Percentiles rank a stretch among this genome's conserved stretches.
phyloP scores from a whole-genome alignment of 352 stramenopile genomes.

The Phytophthora meadii region DNA sequence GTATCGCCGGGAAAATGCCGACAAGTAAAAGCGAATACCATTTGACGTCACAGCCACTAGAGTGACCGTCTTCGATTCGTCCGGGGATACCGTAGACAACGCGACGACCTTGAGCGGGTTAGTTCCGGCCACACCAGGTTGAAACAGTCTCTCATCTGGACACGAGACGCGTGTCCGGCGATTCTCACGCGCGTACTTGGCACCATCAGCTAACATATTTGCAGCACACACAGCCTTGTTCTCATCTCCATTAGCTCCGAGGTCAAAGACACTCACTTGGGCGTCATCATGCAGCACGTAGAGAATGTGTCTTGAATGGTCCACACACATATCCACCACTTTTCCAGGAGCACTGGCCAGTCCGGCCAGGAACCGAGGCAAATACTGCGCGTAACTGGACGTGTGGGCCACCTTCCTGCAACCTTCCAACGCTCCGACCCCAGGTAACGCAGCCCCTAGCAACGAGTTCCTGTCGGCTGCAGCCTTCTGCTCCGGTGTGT shows the following conservation, averaged over 20 bases:
- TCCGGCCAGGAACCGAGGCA: conserved; percentile 80
- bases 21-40: conserved; percentile 95
- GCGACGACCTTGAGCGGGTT: conserved; percentile 75
- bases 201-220: conserved; percentile 74
- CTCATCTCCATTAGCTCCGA: conserved; percentile 59
- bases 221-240: conserved; percentile 69
- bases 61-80: conserved; percentile 88
- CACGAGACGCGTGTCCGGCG: conserved; percentile 84
- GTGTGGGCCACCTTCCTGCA: conserved; percentile 95
- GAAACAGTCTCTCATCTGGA: conserved; percentile 83
- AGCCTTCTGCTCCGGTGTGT: conserved; percentile 53
- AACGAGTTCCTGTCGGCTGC: conserved; percentile 43
- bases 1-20: conserved; percentile 78
- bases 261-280: conserved; percentile 80
- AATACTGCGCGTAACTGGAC: conserved; percentile 79
- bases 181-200: conserved; percentile 86
- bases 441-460: conserved; percentile 32
- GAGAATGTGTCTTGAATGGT: conserved; percentile 90
- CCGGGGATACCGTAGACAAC: conserved; percentile 62
- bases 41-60: conserved; percentile 93
- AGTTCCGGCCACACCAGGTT: conserved; percentile 40
- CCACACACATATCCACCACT: conserved; percentile 89
- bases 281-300: conserved; percentile 92
- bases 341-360: conserved; percentile 81
- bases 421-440: conserved; percentile 61